Percentiles rank a stretch among this genome's conserved stretches.
These are phyloP conservation scores for Phytopythium chamaehyphon DNA, from an alignment of 352 stramenopile species.

Conservation along the genomic window DNA sequence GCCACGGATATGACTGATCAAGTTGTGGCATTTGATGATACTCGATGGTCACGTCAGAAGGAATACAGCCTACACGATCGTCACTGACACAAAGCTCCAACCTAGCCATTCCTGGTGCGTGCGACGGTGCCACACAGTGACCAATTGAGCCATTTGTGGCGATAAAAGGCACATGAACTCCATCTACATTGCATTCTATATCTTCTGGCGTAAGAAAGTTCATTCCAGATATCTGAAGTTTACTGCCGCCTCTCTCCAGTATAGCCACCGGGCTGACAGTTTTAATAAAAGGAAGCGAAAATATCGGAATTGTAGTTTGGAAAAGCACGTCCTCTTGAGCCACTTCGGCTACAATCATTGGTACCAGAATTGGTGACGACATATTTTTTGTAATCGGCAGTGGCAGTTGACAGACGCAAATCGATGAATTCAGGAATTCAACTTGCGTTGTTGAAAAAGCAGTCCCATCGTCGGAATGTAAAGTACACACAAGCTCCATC, in stretches of 20 bases:
- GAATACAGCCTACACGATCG: neutral
- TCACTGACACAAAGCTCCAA: constrained; percentile 27
- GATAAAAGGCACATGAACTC: constrained; percentile 12
- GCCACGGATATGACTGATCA: neutral
- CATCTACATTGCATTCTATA: constrained; percentile 17
- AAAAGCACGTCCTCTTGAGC: constrained; percentile 16
- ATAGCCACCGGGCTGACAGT: constrained; percentile 7
- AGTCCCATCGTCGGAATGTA: neutral
- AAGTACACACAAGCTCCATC: constrained; percentile 15
- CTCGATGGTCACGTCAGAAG: neutral
- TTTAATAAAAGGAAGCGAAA: constrained; percentile 4
- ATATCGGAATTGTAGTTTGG: constrained; percentile 21
- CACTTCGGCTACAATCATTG: constrained; percentile 16
- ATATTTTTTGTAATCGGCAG: neutral
- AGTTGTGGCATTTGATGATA: neutral
- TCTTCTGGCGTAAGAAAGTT: constrained; percentile 8
- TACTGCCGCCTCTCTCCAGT: constrained; percentile 2
- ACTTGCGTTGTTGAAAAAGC: neutral
- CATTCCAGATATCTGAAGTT: neutral
- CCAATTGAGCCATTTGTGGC: constrained; percentile 23
- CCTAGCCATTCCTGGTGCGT: constrained; percentile 17
- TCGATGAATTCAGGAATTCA: neutral
- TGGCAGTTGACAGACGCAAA: neutral
- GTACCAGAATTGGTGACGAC: neutral
- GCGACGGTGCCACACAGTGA: constrained; percentile 26